Evolutionary conservation across 2,329 filamentous ascomycete species (phyloP), one percentile per base, ranked within the genome.

Genomic region (Kalaharituber pfeilii): DNA sequence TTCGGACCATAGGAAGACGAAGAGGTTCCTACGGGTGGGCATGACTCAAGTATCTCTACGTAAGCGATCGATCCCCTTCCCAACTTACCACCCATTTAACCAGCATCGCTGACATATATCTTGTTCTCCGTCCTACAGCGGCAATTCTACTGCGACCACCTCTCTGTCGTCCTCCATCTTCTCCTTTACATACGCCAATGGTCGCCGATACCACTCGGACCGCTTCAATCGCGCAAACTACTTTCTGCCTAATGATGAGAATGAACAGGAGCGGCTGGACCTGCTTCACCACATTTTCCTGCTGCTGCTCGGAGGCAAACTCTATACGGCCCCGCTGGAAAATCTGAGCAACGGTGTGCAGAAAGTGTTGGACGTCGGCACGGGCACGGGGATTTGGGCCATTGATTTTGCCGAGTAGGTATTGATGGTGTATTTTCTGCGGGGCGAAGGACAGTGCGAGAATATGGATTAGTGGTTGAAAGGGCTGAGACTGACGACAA

Each of bases 191-290:
- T 47, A 55, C 53, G 75, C 78, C 60, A 77, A 80, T 61, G 77
- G 77, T 15, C 70, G 76, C 22, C 70, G 76, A 25, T 80, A 79
- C 56, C 76, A 78, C 61, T 69, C 69, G 44, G 77, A 75, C 61
- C 69, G 74, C 18, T 73, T 75, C 54, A 75, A 75, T 5, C 62
- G 65, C 11, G 15, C 42, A 47, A 22, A 47, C 3, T 80, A 80
- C 61, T 73, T 73, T 53, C 77, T 79, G 50, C 77, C 77, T 25
- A 80, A 79, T 53, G 77, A 80, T 57, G 76, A 78, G 51, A 66
- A 71, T 4, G 77, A 80, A 65, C 75, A 78, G 62, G 75, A 78
- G 59, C 68, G 75, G 36, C 72, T 77, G 59, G 75, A 78, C 51
- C 71, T 79, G 69, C 76, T 75, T 61, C 75, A 77, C 62, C 68